These are phyloP conservation scores for Tremella fuciformis DNA, from an alignment of 768 basidiomycete genomes.

Conservation along the genomic window DNA sequence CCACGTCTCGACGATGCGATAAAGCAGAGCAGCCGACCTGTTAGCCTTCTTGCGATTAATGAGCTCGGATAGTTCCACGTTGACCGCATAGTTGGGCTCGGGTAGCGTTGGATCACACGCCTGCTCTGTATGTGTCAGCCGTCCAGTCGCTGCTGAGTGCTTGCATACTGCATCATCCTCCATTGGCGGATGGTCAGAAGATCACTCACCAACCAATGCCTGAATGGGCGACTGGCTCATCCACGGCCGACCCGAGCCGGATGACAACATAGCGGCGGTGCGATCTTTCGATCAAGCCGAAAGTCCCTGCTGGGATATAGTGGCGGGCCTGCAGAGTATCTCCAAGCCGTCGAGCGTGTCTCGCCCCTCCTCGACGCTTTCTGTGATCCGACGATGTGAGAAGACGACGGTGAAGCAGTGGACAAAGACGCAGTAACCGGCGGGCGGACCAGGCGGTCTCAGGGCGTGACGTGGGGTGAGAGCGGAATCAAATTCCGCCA, in stretches of 20 bases:
- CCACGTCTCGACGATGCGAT: background rate
- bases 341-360: background rate
- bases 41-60: conserved; percentile 96
- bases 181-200: background rate
- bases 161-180: background rate
- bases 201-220: conserved; percentile 47
- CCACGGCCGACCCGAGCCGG: conserved; percentile 42
- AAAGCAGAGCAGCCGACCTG: conserved; percentile 60
- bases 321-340: background rate
- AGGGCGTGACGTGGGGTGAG: background rate
- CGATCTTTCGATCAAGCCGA: too few species aligned
- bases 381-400: background rate
- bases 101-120: conserved; percentile 81
- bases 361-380: background rate
- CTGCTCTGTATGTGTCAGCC: conserved; percentile 54
- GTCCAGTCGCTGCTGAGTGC: background rate
- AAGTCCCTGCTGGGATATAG: too few species aligned
- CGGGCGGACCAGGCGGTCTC: background rate
- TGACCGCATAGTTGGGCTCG: conserved; percentile 86
- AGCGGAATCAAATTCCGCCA: conserved; percentile 33
- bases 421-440: background rate
- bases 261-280: conserved; percentile 11
- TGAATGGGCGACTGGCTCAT: conserved; percentile 45
- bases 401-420: background rate
- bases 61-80: conserved; percentile 89